phyloP scores from a whole-genome alignment of 306 rosid genomes.

The Sindora glabra region DNA sequence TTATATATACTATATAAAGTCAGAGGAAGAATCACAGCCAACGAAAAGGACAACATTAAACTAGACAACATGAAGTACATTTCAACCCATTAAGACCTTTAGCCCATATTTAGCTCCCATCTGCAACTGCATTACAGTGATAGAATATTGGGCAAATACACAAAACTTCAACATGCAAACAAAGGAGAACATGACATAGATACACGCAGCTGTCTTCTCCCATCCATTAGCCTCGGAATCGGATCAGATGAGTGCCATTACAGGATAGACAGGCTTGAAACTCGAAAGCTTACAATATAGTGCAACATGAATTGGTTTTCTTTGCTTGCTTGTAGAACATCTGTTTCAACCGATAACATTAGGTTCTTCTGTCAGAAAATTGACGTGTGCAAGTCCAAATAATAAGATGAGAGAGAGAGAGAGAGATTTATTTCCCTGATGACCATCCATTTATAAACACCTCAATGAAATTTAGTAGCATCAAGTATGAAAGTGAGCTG shows the following conservation, averaged over 20 bases:
- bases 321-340: conserved; percentile 99
- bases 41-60: conserved; percentile 17
- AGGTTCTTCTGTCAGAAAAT: conserved; percentile 15
- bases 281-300: conserved; percentile 54
- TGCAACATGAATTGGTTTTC: conserved; percentile 85
- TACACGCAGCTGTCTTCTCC: conserved; percentile 43
- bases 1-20: conserved; percentile 21
- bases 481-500: not conserved
- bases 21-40: conserved; percentile 23
- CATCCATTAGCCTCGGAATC: conserved; percentile 28
- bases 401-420: no score
- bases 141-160: conserved; percentile 34
- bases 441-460: no score
- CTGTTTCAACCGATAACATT: conserved; percentile 46
- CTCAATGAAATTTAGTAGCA: not conserved
- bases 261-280: conserved; percentile 11
- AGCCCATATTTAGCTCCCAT: conserved; percentile 24
- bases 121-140: no score
- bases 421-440: no score
- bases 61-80: conserved; percentile 18
- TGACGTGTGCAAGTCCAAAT: no score
- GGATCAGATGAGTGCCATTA: conserved; percentile 18
- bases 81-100: conserved; percentile 20
- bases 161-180: conserved; percentile 47
- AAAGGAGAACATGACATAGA: conserved; percentile 42